Percentiles rank a stretch among this genome's conserved stretches.
Evolutionary conservation across 2,329 filamentous ascomycete genomes (phyloP).

Genomic region (Pestalotiopsis sp.): DNA sequence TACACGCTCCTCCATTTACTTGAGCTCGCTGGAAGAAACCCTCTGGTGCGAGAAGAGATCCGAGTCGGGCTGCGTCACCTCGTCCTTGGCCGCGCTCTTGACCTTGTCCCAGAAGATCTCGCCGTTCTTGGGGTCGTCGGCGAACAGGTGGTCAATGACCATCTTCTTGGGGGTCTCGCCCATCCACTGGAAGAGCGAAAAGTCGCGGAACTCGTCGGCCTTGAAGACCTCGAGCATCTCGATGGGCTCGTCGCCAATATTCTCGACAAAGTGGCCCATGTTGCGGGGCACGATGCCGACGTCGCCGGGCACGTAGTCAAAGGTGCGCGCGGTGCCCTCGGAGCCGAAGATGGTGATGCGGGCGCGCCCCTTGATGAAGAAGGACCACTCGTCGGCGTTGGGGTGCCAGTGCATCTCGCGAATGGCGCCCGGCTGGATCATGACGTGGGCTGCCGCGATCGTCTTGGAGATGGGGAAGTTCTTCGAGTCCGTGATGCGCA

Average conservation of each 20-base stretch:
- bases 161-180: constrained; percentile 70
- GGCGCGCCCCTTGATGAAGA: constrained; percentile 73
- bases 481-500: constrained; percentile 75
- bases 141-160: constrained; percentile 69
- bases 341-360: constrained; percentile 76
- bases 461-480: constrained; percentile 77
- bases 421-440: constrained; percentile 72
- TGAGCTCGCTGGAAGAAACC: constrained; percentile 2
- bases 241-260: constrained; percentile 74
- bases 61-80: constrained; percentile 42
- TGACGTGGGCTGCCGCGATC: constrained; percentile 72
- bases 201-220: constrained; percentile 72
- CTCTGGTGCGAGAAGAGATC: constrained; percentile 10
- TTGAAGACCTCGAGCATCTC: constrained; percentile 79
- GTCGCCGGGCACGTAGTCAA: constrained; percentile 75
- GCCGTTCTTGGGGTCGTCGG: constrained; percentile 61
- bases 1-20: background rate
- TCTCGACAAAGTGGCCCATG: constrained; percentile 83
- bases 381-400: constrained; percentile 79
- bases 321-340: constrained; percentile 70
- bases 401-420: constrained; percentile 86
- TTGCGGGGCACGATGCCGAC: constrained; percentile 77
- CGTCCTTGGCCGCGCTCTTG: constrained; percentile 63
- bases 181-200: constrained; percentile 76
- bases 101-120: constrained; percentile 66